Percentiles rank a stretch among this genome's conserved stretches.
phyloP scores from a whole-genome alignment of 2,329 filamentous ascomycete species.

The Cercospora sojina region DNA sequence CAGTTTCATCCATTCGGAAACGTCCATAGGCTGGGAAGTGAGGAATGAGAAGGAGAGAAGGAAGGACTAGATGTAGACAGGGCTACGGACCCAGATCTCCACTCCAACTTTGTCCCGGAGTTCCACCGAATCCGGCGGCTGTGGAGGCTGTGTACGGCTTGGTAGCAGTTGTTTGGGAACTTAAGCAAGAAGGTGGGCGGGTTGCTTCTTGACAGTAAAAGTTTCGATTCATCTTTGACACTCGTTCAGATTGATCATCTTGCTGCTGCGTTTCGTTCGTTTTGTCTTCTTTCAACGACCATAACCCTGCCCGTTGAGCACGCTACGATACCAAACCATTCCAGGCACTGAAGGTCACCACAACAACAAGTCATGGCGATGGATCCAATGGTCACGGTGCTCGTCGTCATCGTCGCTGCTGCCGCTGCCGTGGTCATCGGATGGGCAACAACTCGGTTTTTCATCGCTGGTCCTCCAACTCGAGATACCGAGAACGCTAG shows the following conservation, averaged over 20 bases:
- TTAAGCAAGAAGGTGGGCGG: not conserved
- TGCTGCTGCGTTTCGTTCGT: not conserved
- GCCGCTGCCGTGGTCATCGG: conserved; percentile 27
- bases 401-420: conserved; percentile 26
- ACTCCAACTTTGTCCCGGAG: not conserved
- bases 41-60: not conserved
- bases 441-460: conserved; percentile 28
- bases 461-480: conserved; percentile 10
- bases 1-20: not conserved
- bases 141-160: not conserved
- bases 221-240: not conserved
- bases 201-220: not conserved
- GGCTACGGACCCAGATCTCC: not conserved
- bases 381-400: conserved; percentile 20
- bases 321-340: not conserved
- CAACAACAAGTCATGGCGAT: not conserved
- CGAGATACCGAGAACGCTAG: not conserved
- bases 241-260: not conserved
- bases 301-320: not conserved
- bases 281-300: not conserved
- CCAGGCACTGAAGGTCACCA: not conserved
- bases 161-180: not conserved
- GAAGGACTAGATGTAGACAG: not conserved
- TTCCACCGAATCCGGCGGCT: conserved; percentile 4
- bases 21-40: not conserved